Evolutionary conservation across 805 yeast genomes (phyloP).

Genomic region (Lipomyces spencermartinsiae): DNA sequence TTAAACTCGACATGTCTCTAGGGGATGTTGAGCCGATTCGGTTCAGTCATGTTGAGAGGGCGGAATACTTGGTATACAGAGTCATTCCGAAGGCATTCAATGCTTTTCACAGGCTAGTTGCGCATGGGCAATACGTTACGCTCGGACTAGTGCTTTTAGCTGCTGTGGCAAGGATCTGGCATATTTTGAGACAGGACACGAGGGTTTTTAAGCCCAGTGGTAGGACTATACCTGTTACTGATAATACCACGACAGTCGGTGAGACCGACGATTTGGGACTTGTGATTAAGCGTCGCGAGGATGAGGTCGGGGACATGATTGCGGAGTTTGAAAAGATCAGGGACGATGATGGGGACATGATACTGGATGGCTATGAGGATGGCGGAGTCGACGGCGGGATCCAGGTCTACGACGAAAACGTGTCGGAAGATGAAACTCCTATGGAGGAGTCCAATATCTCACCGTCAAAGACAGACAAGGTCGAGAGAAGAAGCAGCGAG

Average conservation of each 20-base stretch:
- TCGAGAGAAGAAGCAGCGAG: not conserved
- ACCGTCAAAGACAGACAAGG: not conserved
- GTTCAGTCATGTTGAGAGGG: constrained; percentile 20
- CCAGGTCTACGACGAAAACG: not conserved
- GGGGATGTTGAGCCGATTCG: not conserved
- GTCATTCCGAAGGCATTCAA: constrained; percentile 32
- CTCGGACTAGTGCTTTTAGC: constrained; percentile 31
- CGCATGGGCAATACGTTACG: constrained; percentile 26
- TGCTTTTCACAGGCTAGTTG: constrained; percentile 29
- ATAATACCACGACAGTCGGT: not conserved
- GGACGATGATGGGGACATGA: not conserved
- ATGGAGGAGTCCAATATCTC: not conserved
- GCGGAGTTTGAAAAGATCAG: not conserved
- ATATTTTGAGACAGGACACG: constrained; percentile 16
- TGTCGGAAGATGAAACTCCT: not conserved
- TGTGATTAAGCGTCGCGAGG: not conserved
- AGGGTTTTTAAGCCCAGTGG: constrained; percentile 11
- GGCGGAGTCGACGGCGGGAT: not conserved
- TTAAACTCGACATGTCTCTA: not conserved
- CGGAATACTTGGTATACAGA: constrained; percentile 18
- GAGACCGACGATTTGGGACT: constrained; percentile 7
- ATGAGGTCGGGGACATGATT: not conserved
- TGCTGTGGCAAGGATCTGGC: constrained; percentile 17
- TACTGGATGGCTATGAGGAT: not conserved
- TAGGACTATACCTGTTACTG: not conserved